phyloP scores from a whole-genome alignment of 805 yeast species.

The Candida silvatica region DNA sequence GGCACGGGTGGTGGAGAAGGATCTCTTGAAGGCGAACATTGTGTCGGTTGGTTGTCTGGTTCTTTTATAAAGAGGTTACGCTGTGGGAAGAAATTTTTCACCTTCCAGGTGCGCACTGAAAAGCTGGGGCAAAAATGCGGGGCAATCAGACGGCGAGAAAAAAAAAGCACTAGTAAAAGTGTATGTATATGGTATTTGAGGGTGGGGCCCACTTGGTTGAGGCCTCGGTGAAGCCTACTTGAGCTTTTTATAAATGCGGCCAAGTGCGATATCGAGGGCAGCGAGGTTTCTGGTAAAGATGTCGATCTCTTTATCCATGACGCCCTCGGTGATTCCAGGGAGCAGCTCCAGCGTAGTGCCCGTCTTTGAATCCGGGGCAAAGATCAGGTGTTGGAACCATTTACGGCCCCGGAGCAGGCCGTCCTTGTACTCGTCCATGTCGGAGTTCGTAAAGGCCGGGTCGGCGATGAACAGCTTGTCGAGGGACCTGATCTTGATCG shows the following conservation, averaged over 20 bases:
- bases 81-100: not conserved
- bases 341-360: constrained; percentile 45
- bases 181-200: too few relatives aligned
- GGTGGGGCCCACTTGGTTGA: too few relatives aligned
- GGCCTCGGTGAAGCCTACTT: too few relatives aligned
- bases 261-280: constrained; percentile 2
- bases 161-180: too few relatives aligned
- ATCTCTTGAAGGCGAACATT: constrained; percentile 32
- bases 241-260: not conserved
- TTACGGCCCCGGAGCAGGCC: constrained; percentile 39
- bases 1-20: constrained; percentile 39
- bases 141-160: too few relatives aligned
- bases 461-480: constrained; percentile 44
- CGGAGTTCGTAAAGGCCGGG: constrained; percentile 1
- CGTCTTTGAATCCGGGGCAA: constrained; percentile 46
- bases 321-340: constrained; percentile 53
- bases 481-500: constrained; percentile 42
- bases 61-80: constrained; percentile 3
- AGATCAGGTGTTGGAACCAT: constrained; percentile 59
- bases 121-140: not conserved
- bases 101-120: not conserved
- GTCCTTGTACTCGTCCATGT: constrained; percentile 14
- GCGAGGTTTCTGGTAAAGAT: constrained; percentile 12
- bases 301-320: constrained; percentile 33
- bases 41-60: too few relatives aligned